Evolutionary conservation across 1,284 basidiomycete genomes (phyloP), one percentile per base, ranked within the genome.

Genomic region (Ustilago esculenta): DNA sequence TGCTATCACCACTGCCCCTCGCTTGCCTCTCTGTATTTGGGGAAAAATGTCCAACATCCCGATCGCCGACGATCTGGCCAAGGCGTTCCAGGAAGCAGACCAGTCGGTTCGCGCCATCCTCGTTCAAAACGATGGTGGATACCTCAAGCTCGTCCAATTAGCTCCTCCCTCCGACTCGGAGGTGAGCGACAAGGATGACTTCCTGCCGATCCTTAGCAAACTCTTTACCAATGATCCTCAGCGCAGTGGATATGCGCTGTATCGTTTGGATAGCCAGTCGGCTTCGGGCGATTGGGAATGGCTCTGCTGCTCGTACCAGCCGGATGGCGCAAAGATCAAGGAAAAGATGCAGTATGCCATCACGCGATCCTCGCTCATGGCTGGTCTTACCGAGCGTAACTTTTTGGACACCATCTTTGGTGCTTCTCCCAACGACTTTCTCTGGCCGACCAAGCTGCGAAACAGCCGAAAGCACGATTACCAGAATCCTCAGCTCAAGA

Each of bases 301-400:
- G 76, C 51, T 79, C 25, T 68, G 67, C 52, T 68, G 64, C 56
- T 71, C 73, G 14, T 77, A 71, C 49, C 70, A 76, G 43, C 76
- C 76, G 1, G 75, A 76, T 21, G 67, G 68, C 1, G 76, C 76
- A 36, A 75, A 73, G 47, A 67, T 75, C 61, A 66, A 70, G 43
- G 75, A 79, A 41, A 77, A 76, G 73, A 77, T 79, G 75, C 73
- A 72, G 49, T 79, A 77, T 34, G 56, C 60, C 36, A 57, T 65
- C 43, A 76, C 75, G 11, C 64, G 67, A 24, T 60, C 73, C 15
- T 71, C 73, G 18, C 66, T 79, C 54, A 56, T 75, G 48, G 43
- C 52, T 9, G 67, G 57, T 2, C 57, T 79, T 24, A 64, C 60
- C 11, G 77, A 79, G 30, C 70, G 66, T 33, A 66, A 64, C 54